These are phyloP conservation scores for Laburnicola sp. DNA, from an alignment of 2,329 filamentous ascomycete species.

Conservation along the genomic window DNA sequence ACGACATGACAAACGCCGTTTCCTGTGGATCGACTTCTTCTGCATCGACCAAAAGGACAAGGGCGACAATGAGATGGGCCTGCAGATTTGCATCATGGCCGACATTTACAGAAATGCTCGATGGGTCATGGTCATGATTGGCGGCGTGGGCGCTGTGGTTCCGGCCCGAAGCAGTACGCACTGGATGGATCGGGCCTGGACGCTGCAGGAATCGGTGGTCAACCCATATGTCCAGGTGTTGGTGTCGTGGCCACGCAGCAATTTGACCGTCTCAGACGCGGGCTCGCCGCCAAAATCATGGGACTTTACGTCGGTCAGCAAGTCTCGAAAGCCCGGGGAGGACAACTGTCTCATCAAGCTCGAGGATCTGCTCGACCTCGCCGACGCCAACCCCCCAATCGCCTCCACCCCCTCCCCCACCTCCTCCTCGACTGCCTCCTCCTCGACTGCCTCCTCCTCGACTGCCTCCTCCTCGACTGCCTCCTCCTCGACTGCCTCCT, in stretches of 20 bases:
- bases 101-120: background rate
- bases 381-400: background rate
- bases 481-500: too few species aligned
- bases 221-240: too few species aligned
- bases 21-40: background rate
- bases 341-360: background rate
- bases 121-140: background rate
- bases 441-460: too few species aligned
- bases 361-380: background rate
- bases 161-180: background rate
- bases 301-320: background rate
- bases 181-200: background rate
- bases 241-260: too few species aligned
- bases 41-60: background rate
- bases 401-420: background rate
- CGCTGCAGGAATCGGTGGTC: background rate
- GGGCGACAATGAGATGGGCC: background rate
- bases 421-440: too few species aligned
- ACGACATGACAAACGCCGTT: background rate
- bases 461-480: too few species aligned
- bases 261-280: too few species aligned
- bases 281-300: too few species aligned
- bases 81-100: background rate
- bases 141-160: background rate
- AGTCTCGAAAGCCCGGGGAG: background rate